Conservation (phyloP, 2,329 filamentous ascomycete genomes). For the Piedraia hortae region DNA sequence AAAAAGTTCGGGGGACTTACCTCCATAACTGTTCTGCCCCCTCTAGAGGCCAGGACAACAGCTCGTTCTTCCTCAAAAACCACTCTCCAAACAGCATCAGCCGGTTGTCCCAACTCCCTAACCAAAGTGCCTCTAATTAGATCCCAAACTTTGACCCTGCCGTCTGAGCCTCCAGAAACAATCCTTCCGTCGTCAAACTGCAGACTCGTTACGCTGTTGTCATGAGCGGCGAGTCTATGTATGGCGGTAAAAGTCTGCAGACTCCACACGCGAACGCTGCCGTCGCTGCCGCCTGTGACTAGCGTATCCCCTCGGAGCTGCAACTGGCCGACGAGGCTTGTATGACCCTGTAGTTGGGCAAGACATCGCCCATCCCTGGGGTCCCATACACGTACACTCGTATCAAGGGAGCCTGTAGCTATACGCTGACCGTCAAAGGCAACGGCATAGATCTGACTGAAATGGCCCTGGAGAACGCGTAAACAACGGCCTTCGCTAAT, state of each 20-base stretch:
- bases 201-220: conserved; percentile 91
- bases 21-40: conserved; percentile 86
- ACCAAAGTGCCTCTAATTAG: conserved; percentile 74
- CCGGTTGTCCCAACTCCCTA: conserved; percentile 67
- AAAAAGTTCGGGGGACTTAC: conserved; percentile 18
- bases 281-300: conserved; percentile 87
- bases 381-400: conserved; percentile 91
- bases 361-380: conserved; percentile 33
- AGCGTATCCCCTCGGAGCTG: conserved; percentile 88
- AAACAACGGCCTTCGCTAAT: conserved; percentile 86
- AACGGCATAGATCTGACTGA: conserved; percentile 96
- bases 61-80: conserved; percentile 94
- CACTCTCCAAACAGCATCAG: conserved; percentile 90
- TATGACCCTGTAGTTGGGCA: conserved; percentile 85
- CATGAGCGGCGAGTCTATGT: conserved; percentile 80
- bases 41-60: conserved; percentile 72
- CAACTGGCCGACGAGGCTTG: conserved; percentile 81
- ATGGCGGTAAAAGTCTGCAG: conserved; percentile 73
- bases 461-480: conserved; percentile 73
- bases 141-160: conserved; percentile 97
- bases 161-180: conserved; percentile 85
- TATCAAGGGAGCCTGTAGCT: conserved; percentile 86
- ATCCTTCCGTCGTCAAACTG: conserved; percentile 93
- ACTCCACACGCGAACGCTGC: conserved; percentile 89
- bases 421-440: conserved; percentile 86